Base-by-base conservation (phyloP, 306 rosid genomes). In the Leucaena leucocephala region DNA sequence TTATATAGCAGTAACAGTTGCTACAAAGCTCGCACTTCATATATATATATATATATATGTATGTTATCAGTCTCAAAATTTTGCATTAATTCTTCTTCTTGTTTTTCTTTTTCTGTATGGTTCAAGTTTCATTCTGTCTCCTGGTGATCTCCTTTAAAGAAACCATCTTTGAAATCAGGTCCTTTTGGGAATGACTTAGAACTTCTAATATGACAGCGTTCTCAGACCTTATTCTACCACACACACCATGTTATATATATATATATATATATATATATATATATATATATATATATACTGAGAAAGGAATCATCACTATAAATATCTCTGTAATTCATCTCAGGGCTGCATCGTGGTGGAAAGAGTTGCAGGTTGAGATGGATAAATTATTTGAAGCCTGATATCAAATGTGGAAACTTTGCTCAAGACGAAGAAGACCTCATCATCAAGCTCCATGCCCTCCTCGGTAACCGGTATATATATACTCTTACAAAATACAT, bases 301-400 rank as follows among this genome's bases (percentile, higher is more conserved):
- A 61, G 33, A 61, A 61, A 61, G 67, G 67, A 61, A 61, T 33
- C 38, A 22, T 62, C 40, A 34, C 43, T 2, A 5, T 57, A 21
- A 3, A 22, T 61, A 3, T 27, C 16, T 7, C 36, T 61, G 67
- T 33, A 0, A 62, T 62, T 39, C 14, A 15, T 66, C 10, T 75
- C 68, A 91, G 94, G 97, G 34, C 70, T 91, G 85, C 82, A 89
- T 46, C 89, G 94, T 27, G 88, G 97, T 75, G 94, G 94, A 12
- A 91, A 91, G 86, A 89, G 97, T 80, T 91, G 97, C 45, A 88
- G 97, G 75, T 67, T 91, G 11, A 86, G 97, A 91, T 89, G 97
- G 97, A 82, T 89, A 64, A 91, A 89, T 80, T 91, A 88, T 63
- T 79, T 91, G 2, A 76, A 90, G 75, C 97, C 97, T 38, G 91